Base-by-base conservation (phyloP, 768 basidiomycete genomes). In the Gautieria morchelliformis region DNA sequence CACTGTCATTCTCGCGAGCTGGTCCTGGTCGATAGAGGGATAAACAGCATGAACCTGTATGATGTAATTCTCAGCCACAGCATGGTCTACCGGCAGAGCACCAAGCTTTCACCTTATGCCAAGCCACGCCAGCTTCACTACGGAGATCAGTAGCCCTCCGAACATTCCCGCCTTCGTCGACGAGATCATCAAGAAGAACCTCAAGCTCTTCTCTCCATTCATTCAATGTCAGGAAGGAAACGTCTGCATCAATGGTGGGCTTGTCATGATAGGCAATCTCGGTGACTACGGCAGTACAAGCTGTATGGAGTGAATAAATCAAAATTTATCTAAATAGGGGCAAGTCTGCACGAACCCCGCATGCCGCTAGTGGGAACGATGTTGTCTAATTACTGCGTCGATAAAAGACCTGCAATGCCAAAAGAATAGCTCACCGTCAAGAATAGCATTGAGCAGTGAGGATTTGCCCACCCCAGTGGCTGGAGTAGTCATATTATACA, bases 311-410 rank as follows among this genome's bases (percentile, higher is more conserved):
- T 30, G 24, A 30, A 9, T 40, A 47, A 58, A 32, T 42, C 14
- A 46, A 22, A 6, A 27, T 27, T 6, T 33, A 6, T 12, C n/a
- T 24, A n/a, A 49, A 3, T 17, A 14, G 5, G 52, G 44, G 37
- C 35, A 51, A 11, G 58, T 30, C 15, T 17, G 24, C 63, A 63
- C 59, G 32, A 58, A 81, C 81, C 80, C 61, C 80, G 73, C 82
- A 83, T 83, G 24, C 82, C 82, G 59, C 79, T 82, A 5, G 83
- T 84, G 5, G 83, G 82, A 14, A 85, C 82, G 50, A 84, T 75
- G 59, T 79, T 81, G 61, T 82, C 81, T 80, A 40, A 8, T 15
- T 7, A 55, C 6, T 32, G 22, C 24, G 47, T 52, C 17, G 40
- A 32, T 49, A 27, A 15, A 33, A 17, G 44, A 9, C 35, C 8